Evolutionary conservation across 2,329 filamentous ascomycete species (phyloP).

Genomic region (Botryotinia calthae): DNA sequence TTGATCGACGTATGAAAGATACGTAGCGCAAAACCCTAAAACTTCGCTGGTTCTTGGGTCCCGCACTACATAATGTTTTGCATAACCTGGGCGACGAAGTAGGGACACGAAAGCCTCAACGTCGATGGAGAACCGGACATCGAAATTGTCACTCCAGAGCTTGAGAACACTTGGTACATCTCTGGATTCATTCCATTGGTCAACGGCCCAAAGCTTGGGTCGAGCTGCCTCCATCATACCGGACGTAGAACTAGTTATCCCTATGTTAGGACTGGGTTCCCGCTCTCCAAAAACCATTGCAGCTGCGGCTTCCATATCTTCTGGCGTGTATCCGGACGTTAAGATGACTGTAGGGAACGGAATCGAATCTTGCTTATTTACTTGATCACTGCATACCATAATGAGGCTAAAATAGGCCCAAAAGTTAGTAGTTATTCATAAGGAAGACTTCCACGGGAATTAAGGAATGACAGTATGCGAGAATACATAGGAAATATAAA

Average conservation of each 20-base stretch:
- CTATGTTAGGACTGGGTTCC: conserved; percentile 4
- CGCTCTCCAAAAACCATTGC: conserved; percentile 50
- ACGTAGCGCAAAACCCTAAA: conserved; percentile 60
- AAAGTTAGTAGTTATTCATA: background rate
- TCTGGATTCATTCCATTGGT: conserved; percentile 35
- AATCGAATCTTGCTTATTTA: conserved; percentile 42
- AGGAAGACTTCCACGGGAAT: background rate
- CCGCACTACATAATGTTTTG: conserved; percentile 56
- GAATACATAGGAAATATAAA: background rate
- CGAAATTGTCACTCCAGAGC: conserved; percentile 34
- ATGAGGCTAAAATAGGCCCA: conserved; percentile 42
- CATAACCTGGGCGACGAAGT: conserved; percentile 54
- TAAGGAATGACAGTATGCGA: background rate
- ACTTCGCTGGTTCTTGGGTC: conserved; percentile 45
- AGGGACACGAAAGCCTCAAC: conserved; percentile 45
- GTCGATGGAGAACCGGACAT: conserved; percentile 46
- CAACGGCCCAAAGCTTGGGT: conserved; percentile 36
- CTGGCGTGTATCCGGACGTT: conserved; percentile 47
- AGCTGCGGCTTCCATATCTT: conserved; percentile 51
- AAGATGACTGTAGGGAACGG: conserved; percentile 53
- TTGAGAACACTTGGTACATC: conserved; percentile 33
- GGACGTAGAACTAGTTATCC: background rate
- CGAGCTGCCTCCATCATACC: conserved; percentile 1
- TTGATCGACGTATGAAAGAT: conserved; percentile 55
- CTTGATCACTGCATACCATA: conserved; percentile 50